These are phyloP conservation scores for Cystobasidiaceae sp. DNA, from an alignment of 1,284 basidiomycete genomes.

Conservation along the genomic window DNA sequence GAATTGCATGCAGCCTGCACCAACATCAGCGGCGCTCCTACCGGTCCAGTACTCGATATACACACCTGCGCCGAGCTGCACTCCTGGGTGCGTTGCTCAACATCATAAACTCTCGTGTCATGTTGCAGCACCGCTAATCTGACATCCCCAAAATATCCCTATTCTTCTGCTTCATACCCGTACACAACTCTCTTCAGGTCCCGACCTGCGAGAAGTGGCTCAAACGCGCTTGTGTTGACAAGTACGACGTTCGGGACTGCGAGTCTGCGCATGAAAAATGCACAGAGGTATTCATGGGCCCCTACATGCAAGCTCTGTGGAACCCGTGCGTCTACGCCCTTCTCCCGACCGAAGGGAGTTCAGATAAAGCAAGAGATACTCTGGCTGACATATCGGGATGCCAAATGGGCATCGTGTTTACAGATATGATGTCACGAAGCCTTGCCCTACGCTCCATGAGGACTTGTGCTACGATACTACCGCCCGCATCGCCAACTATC, in stretches of 20 bases:
- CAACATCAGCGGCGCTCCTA: slow-evolving; percentile 21
- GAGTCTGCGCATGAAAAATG: slow-evolving; percentile 40
- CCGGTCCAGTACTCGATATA: slow-evolving; percentile 20
- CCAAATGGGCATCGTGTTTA: no score
- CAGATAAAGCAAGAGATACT: not conserved
- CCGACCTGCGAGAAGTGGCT: slow-evolving; percentile 53
- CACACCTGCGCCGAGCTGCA: slow-evolving; percentile 23
- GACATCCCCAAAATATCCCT: not conserved
- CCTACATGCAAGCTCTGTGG: slow-evolving; percentile 20
- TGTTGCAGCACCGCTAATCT: not conserved
- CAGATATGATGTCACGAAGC: slow-evolving; percentile 34
- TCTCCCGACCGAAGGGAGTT: no score
- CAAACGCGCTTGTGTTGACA: slow-evolving; percentile 42
- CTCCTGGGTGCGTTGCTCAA: slow-evolving; percentile 2
- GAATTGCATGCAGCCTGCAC: slow-evolving; percentile 8
- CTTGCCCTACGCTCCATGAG: slow-evolving; percentile 31
- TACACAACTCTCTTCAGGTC: not conserved
- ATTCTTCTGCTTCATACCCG: not conserved
- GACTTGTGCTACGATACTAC: slow-evolving; percentile 36
- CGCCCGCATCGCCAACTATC: slow-evolving; percentile 31
- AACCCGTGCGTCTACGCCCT: slow-evolving; percentile 30
- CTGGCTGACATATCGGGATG: not conserved
- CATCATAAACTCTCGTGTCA: not conserved
- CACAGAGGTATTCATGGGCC: slow-evolving; percentile 33
- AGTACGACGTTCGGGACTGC: slow-evolving; percentile 41